A percentile compares a stretch with the other conserved stretches of the same genome.
phyloP scores from a whole-genome alignment of 495 filamentous ascomycete genomes.

The Cercophora sp. region DNA sequence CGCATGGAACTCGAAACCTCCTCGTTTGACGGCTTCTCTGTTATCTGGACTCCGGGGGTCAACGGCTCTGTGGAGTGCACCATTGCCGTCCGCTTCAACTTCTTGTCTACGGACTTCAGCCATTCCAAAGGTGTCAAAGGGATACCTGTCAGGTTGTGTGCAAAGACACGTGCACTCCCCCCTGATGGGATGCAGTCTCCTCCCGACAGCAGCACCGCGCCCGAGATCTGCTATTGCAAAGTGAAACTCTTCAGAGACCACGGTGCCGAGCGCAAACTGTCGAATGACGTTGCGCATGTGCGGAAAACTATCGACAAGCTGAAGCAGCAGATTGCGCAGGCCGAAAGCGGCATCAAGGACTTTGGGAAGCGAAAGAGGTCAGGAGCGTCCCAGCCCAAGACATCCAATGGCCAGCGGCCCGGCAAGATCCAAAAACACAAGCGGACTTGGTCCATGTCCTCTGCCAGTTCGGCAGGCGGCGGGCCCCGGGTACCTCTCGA shows the following conservation, averaged over 20 bases:
- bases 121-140: slow-evolving; percentile 98
- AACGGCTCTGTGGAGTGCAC: slow-evolving; percentile 65
- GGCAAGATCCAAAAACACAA: slow-evolving; percentile 86
- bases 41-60: slow-evolving; percentile 74
- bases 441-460: slow-evolving; percentile 94
- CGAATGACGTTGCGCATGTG: slow-evolving; percentile 88
- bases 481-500: slow-evolving; percentile 63
- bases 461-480: slow-evolving; percentile 63
- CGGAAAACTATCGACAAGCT: slow-evolving; percentile 94
- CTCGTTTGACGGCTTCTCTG: slow-evolving; percentile 88
- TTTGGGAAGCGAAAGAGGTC: slow-evolving; percentile 82
- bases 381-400: slow-evolving; percentile 51
- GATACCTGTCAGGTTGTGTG: slow-evolving; percentile 85
- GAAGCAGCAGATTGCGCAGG: slow-evolving; percentile 83
- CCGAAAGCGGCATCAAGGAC: slow-evolving; percentile 82
- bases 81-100: slow-evolving; percentile 91
- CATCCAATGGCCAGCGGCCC: slow-evolving; percentile 47
- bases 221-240: slow-evolving; percentile 88
- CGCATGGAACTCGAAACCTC: slow-evolving; percentile 74
- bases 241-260: slow-evolving; percentile 97
- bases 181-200: slow-evolving; percentile 43
- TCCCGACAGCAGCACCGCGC: slow-evolving; percentile 30
- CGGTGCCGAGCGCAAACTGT: slow-evolving; percentile 89
- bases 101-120: slow-evolving; percentile 96
- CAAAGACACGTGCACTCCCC: slow-evolving; percentile 70